Evolutionary conservation across 139 green algal species (phyloP).

Genomic region (Mesotaenium endlicherianum): DNA sequence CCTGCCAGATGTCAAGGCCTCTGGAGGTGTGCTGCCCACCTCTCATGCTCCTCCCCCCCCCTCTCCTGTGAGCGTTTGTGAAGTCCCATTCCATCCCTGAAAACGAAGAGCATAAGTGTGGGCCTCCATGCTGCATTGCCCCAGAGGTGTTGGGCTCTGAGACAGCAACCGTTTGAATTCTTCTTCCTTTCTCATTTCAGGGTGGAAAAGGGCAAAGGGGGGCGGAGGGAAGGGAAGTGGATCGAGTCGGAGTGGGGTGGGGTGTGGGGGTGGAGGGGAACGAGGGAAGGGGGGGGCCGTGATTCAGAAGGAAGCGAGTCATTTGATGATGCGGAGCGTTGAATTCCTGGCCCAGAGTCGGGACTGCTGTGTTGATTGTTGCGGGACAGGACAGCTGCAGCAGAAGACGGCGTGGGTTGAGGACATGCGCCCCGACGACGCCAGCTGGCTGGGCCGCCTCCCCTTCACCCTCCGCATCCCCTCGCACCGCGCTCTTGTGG

Average conservation of each 20-base stretch:
- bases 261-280: no score
- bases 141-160: not conserved
- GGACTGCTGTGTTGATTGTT: not conserved
- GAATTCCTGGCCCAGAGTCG: not conserved
- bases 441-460: not conserved
- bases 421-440: not conserved
- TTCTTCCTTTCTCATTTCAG: no score
- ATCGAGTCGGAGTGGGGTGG: no score
- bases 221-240: not conserved
- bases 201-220: no score
- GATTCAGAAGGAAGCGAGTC: no score
- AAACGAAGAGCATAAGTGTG: no score
- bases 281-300: no score
- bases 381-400: not conserved
- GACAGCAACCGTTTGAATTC: no score
- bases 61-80: no score
- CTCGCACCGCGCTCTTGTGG: slow-evolving; percentile 5
- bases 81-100: no score
- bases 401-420: not conserved
- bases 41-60: not conserved
- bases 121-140: not conserved
- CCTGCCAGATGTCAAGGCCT: not conserved
- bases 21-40: not conserved
- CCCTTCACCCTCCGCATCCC: not conserved
- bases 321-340: no score